Evolutionary conservation across 768 basidiomycete genomes (phyloP).

Genomic region (Phallus indusiatus): DNA sequence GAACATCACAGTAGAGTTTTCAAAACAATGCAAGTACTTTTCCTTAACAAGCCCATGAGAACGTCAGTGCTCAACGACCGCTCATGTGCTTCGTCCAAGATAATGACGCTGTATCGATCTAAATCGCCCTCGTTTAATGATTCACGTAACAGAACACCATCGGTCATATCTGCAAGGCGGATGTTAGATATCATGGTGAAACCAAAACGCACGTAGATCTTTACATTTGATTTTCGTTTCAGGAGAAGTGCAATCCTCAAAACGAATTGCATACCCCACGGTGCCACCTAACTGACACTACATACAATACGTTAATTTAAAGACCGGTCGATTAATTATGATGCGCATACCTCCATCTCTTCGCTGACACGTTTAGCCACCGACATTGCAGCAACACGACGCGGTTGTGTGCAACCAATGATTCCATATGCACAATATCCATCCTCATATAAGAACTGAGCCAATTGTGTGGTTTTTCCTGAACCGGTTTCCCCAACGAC

Average conservation of each 20-base stretch:
- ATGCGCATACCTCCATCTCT: slow-evolving; percentile 80
- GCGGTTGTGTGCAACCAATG: slow-evolving; percentile 94
- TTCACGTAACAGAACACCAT: slow-evolving; percentile 96
- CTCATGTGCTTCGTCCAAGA: slow-evolving; percentile 98
- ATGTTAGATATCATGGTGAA: background rate
- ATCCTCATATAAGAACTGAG: slow-evolving; percentile 95
- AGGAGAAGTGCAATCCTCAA: slow-evolving; percentile 92
- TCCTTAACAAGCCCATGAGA: slow-evolving; percentile 89
- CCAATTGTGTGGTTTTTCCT: slow-evolving; percentile 94
- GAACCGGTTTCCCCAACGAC: slow-evolving; percentile 99
- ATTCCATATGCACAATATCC: slow-evolving; percentile 87
- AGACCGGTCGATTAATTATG: background rate
- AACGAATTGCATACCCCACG: slow-evolving; percentile 97
- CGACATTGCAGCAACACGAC: slow-evolving; percentile 98
- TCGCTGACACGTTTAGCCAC: slow-evolving; percentile 99
- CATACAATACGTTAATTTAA: background rate
- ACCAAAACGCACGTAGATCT: slow-evolving; percentile 18
- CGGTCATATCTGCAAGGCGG: slow-evolving; percentile 80
- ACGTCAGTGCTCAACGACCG: slow-evolving; percentile 96
- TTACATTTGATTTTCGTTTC: slow-evolving; percentile 96
- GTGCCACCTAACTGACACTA: slow-evolving; percentile 82
- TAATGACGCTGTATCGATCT: slow-evolving; percentile 93
- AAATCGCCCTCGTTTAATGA: slow-evolving; percentile 98
- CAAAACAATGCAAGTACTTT: slow-evolving; percentile 47
- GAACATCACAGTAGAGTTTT: background rate